Evolutionary conservation across 2,329 filamentous ascomycete species (phyloP), one percentile per base, ranked within the genome.

Genomic region (Neofusicoccum umdonicola): DNA sequence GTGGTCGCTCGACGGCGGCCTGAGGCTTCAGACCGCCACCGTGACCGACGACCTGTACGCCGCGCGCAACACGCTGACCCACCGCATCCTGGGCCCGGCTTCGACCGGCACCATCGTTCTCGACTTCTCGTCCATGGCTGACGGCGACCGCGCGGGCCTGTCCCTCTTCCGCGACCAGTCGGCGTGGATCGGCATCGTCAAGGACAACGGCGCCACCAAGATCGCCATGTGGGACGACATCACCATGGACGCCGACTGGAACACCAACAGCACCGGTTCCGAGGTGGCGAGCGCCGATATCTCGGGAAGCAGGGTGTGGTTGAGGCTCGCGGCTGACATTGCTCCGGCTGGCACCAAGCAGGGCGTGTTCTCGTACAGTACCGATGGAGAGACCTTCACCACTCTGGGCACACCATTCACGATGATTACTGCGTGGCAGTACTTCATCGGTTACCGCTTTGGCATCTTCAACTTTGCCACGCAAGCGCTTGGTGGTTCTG

Each of bases 71-170:
- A 81, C 78, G 0, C 70, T 80, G 1, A 80, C 79, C 0, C 78
- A 78, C 50, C 77, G 79, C 11, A 78, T 79, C 52, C 68, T 76
- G 1, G 79, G 78, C 1, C 78, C 77, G 4, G 72, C 72, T 9
- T 77, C 83, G 8, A 68, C 71, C 0, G 85, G 79, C 0, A 87
- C 84, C 0, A 80, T 87, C 34, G 66, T 78, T 8, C 69, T 88
- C 7, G 80, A 87, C 68, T 79, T 82, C 44, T 77, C 73, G 39
- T 73, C 74, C 47, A 83, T 87, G 80, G 70, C 72, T 0, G 78
- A 81, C 58, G 85, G 85, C 2, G 85, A 87, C 66, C 76, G 80
- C 12, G 77, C 81, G 0, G 85, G 85, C 1, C 76, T 85, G 0
- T 80, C 83, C 0, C 74, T 83, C 4, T 84, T 88, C 73, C 80